A percentile compares a stretch with the other conserved stretches of the same genome.
Conservation (phyloP, 2,329 filamentous ascomycete genomes). For the Fusarium sacchari region DNA sequence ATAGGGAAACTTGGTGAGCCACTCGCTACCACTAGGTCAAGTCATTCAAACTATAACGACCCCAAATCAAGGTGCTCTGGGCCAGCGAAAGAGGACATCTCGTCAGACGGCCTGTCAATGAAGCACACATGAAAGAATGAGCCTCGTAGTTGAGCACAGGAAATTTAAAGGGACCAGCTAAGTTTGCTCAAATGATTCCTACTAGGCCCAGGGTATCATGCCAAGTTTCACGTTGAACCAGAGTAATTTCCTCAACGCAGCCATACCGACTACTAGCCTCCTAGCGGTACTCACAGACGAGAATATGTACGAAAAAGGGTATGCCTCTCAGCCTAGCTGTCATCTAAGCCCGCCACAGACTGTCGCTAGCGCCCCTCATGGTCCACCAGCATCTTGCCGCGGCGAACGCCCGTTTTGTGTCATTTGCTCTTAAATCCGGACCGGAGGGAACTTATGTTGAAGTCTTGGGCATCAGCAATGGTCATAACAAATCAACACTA, state of each 20-base stretch:
- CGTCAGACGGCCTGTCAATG: background rate
- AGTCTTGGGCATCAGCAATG: background rate
- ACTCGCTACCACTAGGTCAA: background rate
- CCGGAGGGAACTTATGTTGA: conserved; percentile 22
- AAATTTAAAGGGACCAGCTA: background rate
- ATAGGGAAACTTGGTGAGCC: conserved; percentile 6
- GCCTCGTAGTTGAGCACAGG: background rate
- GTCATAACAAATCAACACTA: background rate
- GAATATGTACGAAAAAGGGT: conserved; percentile 20
- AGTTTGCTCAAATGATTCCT: background rate
- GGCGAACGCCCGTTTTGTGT: conserved; percentile 40
- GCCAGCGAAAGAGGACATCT: background rate
- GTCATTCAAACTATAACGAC: conserved; percentile 1
- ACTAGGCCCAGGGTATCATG: conserved; percentile 4
- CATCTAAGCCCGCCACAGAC: conserved; percentile 32
- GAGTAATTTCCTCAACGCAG: conserved; percentile 21
- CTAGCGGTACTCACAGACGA: conserved; percentile 7
- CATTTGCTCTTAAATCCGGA: conserved; percentile 14
- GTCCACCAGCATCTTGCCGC: conserved; percentile 34
- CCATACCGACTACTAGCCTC: conserved; percentile 4
- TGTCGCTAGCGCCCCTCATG: conserved; percentile 20
- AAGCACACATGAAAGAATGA: background rate
- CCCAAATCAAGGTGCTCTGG: background rate
- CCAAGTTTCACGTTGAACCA: conserved; percentile 32
- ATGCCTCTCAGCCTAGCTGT: conserved; percentile 29